Conservation (phyloP, 768 basidiomycete species). For the Naganishia vaughanmartiniae region DNA sequence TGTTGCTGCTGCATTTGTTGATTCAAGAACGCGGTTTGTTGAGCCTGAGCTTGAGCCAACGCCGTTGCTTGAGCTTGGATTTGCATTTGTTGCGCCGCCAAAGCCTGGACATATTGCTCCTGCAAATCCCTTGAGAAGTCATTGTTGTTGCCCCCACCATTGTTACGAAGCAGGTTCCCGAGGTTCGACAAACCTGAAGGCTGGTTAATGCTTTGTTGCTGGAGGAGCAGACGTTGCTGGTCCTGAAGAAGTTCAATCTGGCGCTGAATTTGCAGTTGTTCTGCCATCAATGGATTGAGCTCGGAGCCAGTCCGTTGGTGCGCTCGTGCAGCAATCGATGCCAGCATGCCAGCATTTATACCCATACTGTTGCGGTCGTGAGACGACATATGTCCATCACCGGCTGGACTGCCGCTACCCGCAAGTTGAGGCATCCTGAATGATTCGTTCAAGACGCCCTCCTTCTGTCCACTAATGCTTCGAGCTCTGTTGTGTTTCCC, state of each 20-base stretch:
- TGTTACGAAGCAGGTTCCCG: constrained; percentile 6
- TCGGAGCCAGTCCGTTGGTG: constrained; percentile 60
- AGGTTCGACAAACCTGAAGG: constrained; percentile 11
- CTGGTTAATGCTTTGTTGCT: constrained; percentile 33
- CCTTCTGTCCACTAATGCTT: constrained; percentile 42
- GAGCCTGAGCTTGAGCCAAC: constrained; percentile 21
- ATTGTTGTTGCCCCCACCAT: not conserved
- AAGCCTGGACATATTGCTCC: constrained; percentile 27
- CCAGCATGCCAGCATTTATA: constrained; percentile 47
- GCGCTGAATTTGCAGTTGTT: constrained; percentile 56
- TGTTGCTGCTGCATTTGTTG: constrained; percentile 22
- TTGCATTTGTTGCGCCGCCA: constrained; percentile 27
- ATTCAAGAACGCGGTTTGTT: constrained; percentile 10
- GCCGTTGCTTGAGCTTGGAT: constrained; percentile 27
- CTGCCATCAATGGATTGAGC: constrained; percentile 52
- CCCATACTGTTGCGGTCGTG: constrained; percentile 36
- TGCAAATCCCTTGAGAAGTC: constrained; percentile 25
- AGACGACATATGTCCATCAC: constrained; percentile 55
- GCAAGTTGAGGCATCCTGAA: constrained; percentile 5
- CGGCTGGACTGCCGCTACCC: constrained; percentile 34
- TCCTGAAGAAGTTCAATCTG: constrained; percentile 52
- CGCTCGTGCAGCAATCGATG: constrained; percentile 50
- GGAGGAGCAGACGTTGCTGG: constrained; percentile 50
- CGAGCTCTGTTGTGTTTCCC: not conserved
- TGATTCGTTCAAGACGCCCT: constrained; percentile 42